phyloP scores from a whole-genome alignment of 116 monocot species.

The Zostera marina region DNA sequence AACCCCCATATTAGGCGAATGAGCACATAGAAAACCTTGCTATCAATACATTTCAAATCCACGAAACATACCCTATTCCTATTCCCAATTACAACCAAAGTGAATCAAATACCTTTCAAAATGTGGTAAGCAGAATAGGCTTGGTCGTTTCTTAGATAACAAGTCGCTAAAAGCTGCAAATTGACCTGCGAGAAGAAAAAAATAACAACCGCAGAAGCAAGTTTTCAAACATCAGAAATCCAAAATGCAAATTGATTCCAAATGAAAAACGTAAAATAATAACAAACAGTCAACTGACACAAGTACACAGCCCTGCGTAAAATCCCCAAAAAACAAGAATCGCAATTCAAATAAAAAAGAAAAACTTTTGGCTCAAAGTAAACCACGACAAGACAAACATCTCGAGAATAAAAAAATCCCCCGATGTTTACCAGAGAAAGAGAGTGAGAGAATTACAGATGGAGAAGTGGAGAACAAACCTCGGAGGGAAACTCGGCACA shows the following conservation, averaged over 20 bases:
- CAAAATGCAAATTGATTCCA: not conserved
- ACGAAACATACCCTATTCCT: not conserved
- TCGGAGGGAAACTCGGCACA: slow-evolving; percentile 91
- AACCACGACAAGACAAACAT: not conserved
- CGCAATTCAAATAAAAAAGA: not conserved
- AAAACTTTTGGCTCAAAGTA: not conserved
- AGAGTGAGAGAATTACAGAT: not conserved
- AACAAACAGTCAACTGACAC: not conserved
- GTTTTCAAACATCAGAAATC: not conserved
- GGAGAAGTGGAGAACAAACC: slow-evolving; percentile 28
- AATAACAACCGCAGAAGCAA: not conserved
- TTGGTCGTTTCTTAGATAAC: slow-evolving; percentile 79
- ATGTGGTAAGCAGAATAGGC: slow-evolving; percentile 78
- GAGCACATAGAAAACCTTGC: no score
- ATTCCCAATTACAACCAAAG: not conserved
- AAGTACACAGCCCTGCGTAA: not conserved
- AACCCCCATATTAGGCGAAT: no score
- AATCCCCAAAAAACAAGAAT: not conserved
- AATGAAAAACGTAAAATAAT: not conserved
- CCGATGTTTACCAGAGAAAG: not conserved
- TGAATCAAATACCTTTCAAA: slow-evolving; percentile 52
- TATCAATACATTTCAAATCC: not conserved
- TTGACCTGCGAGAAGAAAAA: slow-evolving; percentile 35
- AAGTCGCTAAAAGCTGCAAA: slow-evolving; percentile 78
- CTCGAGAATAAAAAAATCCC: not conserved